Percentiles rank a stretch among this genome's conserved stretches.
phyloP scores from a whole-genome alignment of 805 yeast genomes.

The Kodamaea leandrae region DNA sequence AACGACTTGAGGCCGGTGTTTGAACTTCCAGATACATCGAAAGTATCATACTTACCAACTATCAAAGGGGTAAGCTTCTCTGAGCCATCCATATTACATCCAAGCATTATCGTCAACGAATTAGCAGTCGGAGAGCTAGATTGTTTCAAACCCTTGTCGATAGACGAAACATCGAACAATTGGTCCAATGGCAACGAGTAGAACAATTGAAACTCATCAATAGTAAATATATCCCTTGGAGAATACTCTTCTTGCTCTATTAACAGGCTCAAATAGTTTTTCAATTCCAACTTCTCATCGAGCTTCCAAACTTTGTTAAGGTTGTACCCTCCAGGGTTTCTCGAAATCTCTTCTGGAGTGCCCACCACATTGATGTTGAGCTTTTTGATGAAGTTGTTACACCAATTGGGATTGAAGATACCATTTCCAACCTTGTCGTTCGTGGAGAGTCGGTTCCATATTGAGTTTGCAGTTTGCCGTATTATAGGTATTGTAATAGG shows the following conservation, averaged over 20 bases:
- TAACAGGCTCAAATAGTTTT: constrained; percentile 36
- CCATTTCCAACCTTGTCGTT: constrained; percentile 60
- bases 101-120: constrained; percentile 54
- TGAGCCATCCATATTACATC: constrained; percentile 60
- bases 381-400: constrained; percentile 45
- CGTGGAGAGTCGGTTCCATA: constrained; percentile 60
- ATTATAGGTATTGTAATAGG: constrained; percentile 64
- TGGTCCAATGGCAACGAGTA: constrained; percentile 61
- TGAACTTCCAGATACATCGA: constrained; percentile 33
- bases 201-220: constrained; percentile 60
- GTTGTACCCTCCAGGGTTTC: constrained; percentile 25
- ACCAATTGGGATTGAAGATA: constrained; percentile 64
- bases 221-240: constrained; percentile 53
- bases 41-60: constrained; percentile 55
- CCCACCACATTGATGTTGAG: constrained; percentile 53
- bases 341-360: constrained; percentile 39
- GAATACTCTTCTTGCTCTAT: constrained; percentile 35
- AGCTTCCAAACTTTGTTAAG: constrained; percentile 57
- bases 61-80: constrained; percentile 61
- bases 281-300: constrained; percentile 53
- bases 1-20: constrained; percentile 20
- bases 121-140: constrained; percentile 39
- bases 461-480: constrained; percentile 59
- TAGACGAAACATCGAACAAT: constrained; percentile 45
- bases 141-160: constrained; percentile 42